phyloP scores from a whole-genome alignment of 768 basidiomycete genomes.

The Lepiota subincarnata region DNA sequence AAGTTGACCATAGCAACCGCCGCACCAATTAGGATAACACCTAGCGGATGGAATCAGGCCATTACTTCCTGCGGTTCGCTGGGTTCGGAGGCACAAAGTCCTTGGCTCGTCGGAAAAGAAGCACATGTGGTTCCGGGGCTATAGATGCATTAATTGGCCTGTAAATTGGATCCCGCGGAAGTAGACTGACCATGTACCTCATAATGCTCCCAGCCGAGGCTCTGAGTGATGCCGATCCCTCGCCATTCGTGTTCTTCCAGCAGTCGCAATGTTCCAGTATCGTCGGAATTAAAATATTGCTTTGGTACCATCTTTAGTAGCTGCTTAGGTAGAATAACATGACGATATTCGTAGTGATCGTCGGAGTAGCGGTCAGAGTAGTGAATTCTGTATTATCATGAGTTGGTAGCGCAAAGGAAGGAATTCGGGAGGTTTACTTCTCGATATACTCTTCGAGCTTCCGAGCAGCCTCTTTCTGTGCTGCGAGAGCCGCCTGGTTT shows the following conservation, averaged over 20 bases:
- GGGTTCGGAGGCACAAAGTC: conserved; percentile 54
- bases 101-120: conserved; percentile 84
- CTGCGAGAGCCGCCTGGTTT: conserved; percentile 23
- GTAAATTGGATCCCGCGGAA: not conserved
- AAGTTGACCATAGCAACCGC: not conserved
- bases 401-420: conserved; percentile 16
- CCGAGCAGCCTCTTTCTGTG: conserved; percentile 39
- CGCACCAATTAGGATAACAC: not conserved
- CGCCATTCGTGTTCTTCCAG: conserved; percentile 91
- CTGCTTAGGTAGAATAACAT: conserved; percentile 94
- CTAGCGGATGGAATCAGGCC: not conserved
- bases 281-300: conserved; percentile 72
- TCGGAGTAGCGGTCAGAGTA: conserved; percentile 93
- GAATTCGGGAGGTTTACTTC: conserved; percentile 42
- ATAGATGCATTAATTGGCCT: conserved; percentile 4
- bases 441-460: conserved; percentile 76
- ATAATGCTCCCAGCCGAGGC: conserved; percentile 95
- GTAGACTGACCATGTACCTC: conserved; percentile 82
- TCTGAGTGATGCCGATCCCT: conserved; percentile 93
- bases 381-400: conserved; percentile 56
- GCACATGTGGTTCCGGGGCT: conserved; percentile 92
- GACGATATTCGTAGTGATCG: conserved; percentile 91
- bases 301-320: conserved; percentile 93
- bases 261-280: conserved; percentile 73
- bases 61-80: conserved; percentile 30